Base-by-base conservation (phyloP, 2,329 filamentous ascomycete species). In the Fusarium verticillioides region DNA sequence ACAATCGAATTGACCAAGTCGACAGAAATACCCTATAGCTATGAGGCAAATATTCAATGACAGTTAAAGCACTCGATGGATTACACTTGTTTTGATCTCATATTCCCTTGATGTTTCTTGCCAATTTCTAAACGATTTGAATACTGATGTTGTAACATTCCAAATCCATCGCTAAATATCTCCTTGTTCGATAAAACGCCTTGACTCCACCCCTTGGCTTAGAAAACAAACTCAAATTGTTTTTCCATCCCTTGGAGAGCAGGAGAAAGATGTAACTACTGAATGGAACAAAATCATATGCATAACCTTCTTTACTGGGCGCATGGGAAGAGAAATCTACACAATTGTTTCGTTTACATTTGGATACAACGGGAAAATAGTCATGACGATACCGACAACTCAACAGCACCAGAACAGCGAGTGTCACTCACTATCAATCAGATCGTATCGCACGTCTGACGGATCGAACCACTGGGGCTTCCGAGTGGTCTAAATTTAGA, bases 401-500 rank as follows among this genome's bases (percentile, higher is more conserved):
- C 26, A 50, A 44, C 16, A 23, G n/a, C 57, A 37, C 42, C 13
- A 16, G 43, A 40, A 52, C 18, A 34, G 30, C 16, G 34, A 36
- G n/a, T 28, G 34, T 32, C 26, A n/a, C 46, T 32, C 21, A 46
- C 30, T 49, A n/a, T 40, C 49, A 72, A 34, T 40, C 53, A 72
- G 39, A 53, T 60, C 63, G 50, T 53, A 54, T 54, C 30, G 37
- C 26, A 52, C 23, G 43, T 62, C 58, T 63, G 18, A 36, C 26
- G 46, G 39, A 73, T 71, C 42, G 53, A 59, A 56, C 44, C 46
- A 63, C 57, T 47, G 36, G 61, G 53, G 53, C 47, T 58, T 60
- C 21, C 28, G 43, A 30, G n/a, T 54, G 60, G 44, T 59, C 70
- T 60, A 73, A 73, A 74, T 73, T 72, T 73, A 74, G 71, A 69